Conservation (phyloP, 225 moss, liverwort and hornwort genomes). For the Antitrichia curtipendula region DNA sequence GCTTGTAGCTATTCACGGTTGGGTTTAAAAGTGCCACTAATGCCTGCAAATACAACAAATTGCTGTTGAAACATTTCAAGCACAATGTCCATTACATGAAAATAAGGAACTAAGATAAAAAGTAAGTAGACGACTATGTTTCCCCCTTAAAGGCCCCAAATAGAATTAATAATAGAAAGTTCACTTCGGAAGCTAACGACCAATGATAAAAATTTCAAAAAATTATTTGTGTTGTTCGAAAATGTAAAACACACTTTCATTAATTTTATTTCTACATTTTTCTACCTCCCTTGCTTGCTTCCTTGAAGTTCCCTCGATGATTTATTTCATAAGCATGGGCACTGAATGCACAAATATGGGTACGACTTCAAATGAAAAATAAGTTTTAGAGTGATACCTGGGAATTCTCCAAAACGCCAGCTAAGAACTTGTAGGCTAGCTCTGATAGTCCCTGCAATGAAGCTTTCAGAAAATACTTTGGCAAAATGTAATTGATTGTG, state of each 20-base stretch:
- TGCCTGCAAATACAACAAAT: constrained; percentile 20
- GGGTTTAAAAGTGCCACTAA: constrained; percentile 69
- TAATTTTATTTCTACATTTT: background rate
- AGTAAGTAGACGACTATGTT: background rate
- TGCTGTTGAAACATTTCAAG: background rate
- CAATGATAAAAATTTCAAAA: background rate
- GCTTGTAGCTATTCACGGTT: constrained; percentile 92
- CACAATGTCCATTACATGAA: background rate
- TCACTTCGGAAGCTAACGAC: background rate
- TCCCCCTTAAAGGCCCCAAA: background rate
- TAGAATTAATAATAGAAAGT: background rate
- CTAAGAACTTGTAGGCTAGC: constrained; percentile 63
- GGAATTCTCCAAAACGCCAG: constrained; percentile 63
- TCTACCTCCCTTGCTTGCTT: background rate
- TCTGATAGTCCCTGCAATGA: constrained; percentile 51
- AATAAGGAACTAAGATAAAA: background rate
- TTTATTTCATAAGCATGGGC: background rate
- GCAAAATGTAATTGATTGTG: background rate
- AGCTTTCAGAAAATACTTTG: background rate
- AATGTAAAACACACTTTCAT: background rate
- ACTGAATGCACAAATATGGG: background rate
- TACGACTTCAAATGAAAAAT: background rate
- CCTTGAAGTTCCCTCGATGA: background rate
- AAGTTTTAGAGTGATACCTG: constrained; percentile 17
- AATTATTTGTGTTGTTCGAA: background rate